These are phyloP conservation scores for Cyberlindnera bimundalis DNA, from an alignment of 805 yeast species.

Conservation along the genomic window DNA sequence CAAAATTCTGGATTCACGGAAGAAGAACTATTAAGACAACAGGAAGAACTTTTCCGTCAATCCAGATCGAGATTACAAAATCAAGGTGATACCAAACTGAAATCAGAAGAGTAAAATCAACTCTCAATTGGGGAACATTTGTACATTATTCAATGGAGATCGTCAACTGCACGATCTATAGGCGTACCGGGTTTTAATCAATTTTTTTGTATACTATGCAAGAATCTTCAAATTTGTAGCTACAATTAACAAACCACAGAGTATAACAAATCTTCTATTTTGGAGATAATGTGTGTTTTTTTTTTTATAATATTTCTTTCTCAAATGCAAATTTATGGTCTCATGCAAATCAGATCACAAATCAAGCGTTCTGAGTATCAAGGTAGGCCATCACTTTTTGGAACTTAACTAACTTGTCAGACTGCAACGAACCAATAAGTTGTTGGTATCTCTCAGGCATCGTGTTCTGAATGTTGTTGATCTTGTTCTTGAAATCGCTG, in stretches of 20 bases:
- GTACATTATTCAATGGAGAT: conserved; percentile 3
- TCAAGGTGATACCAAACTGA: conserved; percentile 15
- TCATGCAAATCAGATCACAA: background rate
- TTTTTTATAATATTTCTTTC: background rate
- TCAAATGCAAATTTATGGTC: background rate
- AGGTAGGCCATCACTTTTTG: conserved; percentile 7
- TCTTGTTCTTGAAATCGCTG: conserved; percentile 55
- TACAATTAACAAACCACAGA: no score
- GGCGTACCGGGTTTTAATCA: conserved; percentile 1
- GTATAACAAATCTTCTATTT: no score
- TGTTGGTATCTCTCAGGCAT: conserved; percentile 44
- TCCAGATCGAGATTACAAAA: conserved; percentile 61
- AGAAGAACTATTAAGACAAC: conserved; percentile 88
- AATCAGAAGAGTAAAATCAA: conserved; percentile 7
- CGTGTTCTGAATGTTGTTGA: conserved; percentile 43
- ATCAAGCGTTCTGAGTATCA: background rate
- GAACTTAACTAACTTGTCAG: conserved; percentile 25
- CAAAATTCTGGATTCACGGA: conserved; percentile 90
- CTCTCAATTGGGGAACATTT: background rate
- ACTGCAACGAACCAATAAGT: conserved; percentile 28
- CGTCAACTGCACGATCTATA: background rate
- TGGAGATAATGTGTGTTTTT: background rate
- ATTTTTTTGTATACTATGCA: background rate
- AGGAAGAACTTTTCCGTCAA: conserved; percentile 85
- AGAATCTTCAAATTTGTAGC: no score